Conservation (phyloP, 2,329 filamentous ascomycete species). For the Calonectria hawksworthii region DNA sequence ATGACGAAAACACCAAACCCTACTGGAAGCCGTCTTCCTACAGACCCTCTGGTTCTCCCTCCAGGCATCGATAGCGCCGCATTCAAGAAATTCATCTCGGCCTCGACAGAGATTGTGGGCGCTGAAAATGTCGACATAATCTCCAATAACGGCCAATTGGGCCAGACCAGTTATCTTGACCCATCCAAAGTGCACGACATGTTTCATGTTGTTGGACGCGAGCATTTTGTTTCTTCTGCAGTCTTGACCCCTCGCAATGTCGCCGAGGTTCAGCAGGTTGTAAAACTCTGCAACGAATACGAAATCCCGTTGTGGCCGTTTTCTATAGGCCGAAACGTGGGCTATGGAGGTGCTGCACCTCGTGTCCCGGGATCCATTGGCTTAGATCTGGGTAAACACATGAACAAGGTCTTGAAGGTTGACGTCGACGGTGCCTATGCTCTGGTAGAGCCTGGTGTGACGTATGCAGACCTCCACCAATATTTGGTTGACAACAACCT, state of each 20-base stretch:
- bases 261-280: constrained; percentile 29
- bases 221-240: constrained; percentile 36
- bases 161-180: constrained; percentile 33
- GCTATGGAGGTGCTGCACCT: constrained; percentile 25
- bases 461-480: constrained; percentile 18
- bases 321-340: constrained; percentile 31
- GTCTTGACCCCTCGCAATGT: constrained; percentile 33
- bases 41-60: constrained; percentile 27
- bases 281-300: constrained; percentile 30
- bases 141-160: constrained; percentile 1
- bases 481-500: constrained; percentile 20
- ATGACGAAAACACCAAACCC: not conserved
- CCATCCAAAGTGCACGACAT: constrained; percentile 38
- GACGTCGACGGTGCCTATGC: constrained; percentile 28
- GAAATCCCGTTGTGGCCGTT: constrained; percentile 39
- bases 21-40: not conserved
- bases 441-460: constrained; percentile 25
- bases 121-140: constrained; percentile 31
- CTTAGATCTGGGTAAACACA: constrained; percentile 19
- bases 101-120: not conserved
- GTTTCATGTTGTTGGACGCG: constrained; percentile 32
- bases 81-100: constrained; percentile 32
- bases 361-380: constrained; percentile 20
- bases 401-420: constrained; percentile 29
- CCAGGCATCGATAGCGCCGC: not conserved